Evolutionary conservation across 2,329 filamentous ascomycete species (phyloP).

Genomic region (Aureobasidium sp.): DNA sequence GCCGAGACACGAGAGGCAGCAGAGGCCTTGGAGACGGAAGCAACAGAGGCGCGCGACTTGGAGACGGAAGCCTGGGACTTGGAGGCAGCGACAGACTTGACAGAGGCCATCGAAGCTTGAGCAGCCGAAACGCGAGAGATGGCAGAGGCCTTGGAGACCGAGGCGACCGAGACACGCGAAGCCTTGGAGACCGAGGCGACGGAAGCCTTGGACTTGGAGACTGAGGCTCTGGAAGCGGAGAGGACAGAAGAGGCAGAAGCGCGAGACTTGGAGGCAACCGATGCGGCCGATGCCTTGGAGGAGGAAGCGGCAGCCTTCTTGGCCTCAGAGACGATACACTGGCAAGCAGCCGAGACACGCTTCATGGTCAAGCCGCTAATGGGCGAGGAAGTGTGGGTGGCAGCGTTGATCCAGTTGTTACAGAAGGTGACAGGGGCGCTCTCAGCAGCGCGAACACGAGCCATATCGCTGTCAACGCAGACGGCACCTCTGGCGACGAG

Average conservation of each 20-base stretch:
- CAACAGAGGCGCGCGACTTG: not conserved
- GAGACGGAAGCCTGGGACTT: constrained; percentile 1
- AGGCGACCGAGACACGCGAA: constrained; percentile 9
- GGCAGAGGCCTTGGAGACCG: constrained; percentile 8
- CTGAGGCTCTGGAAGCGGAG: constrained; percentile 7
- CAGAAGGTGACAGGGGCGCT: constrained; percentile 1
- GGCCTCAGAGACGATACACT: constrained; percentile 14
- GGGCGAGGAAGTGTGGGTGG: constrained; percentile 8
- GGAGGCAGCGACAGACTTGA: not conserved
- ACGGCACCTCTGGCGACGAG: constrained; percentile 12
- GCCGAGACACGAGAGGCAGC: not conserved
- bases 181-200: constrained; percentile 7
- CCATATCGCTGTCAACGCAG: constrained; percentile 12
- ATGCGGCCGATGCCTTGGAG: not conserved
- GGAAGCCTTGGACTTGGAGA: constrained; percentile 11
- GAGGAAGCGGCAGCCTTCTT: constrained; percentile 10
- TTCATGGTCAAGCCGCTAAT: constrained; percentile 12
- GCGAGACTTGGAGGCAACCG: not conserved
- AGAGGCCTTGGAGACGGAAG: constrained; percentile 2
- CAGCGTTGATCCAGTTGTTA: constrained; percentile 2
- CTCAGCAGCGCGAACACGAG: constrained; percentile 8
- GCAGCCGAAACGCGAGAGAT: not conserved
- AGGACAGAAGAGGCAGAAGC: not conserved
- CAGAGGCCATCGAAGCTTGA: not conserved
- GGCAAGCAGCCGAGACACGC: constrained; percentile 15